Conservation (phyloP, 2,329 filamentous ascomycete genomes). For the Fulvia fulva region DNA sequence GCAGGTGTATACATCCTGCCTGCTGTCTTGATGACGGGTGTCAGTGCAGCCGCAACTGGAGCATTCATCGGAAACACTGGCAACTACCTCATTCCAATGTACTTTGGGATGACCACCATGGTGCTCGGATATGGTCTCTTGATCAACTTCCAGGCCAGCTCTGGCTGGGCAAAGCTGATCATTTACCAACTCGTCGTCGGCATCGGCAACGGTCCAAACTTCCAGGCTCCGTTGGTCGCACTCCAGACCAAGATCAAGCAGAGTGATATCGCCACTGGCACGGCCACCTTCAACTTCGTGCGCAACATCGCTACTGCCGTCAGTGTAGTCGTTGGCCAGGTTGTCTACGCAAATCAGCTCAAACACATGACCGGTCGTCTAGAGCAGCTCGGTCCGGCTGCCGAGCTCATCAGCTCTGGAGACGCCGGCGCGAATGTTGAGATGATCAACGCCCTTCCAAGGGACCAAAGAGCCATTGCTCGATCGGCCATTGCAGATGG, state of each 20-base stretch:
- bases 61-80: conserved; percentile 49
- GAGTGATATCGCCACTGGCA: conserved; percentile 49
- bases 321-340: conserved; percentile 48
- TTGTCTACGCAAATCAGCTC: conserved; percentile 42
- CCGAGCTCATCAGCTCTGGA: not conserved
- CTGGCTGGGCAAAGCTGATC: conserved; percentile 41
- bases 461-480: conserved; percentile 40
- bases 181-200: conserved; percentile 50
- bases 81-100: conserved; percentile 46
- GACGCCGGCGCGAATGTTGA: conserved; percentile 37
- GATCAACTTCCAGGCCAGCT: conserved; percentile 39
- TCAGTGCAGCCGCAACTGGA: conserved; percentile 44
- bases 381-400: not conserved
- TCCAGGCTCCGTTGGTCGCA: conserved; percentile 55
- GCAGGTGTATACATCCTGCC: conserved; percentile 61
- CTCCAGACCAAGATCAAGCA: conserved; percentile 49
- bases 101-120: conserved; percentile 40
- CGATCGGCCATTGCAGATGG: conserved; percentile 40
- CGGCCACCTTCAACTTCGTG: conserved; percentile 49
- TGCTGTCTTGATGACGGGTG: conserved; percentile 46
- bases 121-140: conserved; percentile 47
- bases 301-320: conserved; percentile 44
- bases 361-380: not conserved
- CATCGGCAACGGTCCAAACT: conserved; percentile 50
- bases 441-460: conserved; percentile 50